A percentile compares a stretch with the other conserved stretches of the same genome.
Conservation (phyloP, 2,329 filamentous ascomycete genomes). For the Blastomyces parvus region DNA sequence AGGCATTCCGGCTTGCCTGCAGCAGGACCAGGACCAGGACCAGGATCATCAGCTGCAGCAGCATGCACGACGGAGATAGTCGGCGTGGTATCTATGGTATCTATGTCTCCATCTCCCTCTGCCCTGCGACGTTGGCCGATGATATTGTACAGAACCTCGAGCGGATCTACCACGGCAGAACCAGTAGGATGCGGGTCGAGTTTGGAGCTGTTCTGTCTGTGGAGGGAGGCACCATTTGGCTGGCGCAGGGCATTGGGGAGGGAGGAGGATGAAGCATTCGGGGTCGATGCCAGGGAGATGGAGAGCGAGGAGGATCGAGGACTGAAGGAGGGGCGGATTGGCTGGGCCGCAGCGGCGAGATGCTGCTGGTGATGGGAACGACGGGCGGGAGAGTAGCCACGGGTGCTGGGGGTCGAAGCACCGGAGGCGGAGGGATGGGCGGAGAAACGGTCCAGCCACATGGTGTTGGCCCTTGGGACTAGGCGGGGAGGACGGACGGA, state of each 20-base stretch:
- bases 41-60: slow-evolving; percentile 2
- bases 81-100: background rate
- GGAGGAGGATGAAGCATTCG: slow-evolving; percentile 68
- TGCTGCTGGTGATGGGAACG: slow-evolving; percentile 46
- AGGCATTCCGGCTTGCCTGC: slow-evolving; percentile 39
- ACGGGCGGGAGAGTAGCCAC: slow-evolving; percentile 62
- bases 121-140: slow-evolving; percentile 35
- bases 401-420: slow-evolving; percentile 50
- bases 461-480: slow-evolving; percentile 32
- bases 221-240: slow-evolving; percentile 53
- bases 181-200: slow-evolving; percentile 36
- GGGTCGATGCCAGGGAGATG: slow-evolving; percentile 59
- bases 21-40: too few species aligned
- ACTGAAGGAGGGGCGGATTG: slow-evolving; percentile 56
- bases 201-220: slow-evolving; percentile 50
- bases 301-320: slow-evolving; percentile 71
- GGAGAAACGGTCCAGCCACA: slow-evolving; percentile 88
- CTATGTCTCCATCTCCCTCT: background rate
- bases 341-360: slow-evolving; percentile 57
- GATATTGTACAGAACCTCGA: slow-evolving; percentile 58
- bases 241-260: slow-evolving; percentile 56
- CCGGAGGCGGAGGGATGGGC: slow-evolving; percentile 57
- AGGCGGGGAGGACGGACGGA: too few species aligned
- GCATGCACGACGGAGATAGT: slow-evolving; percentile 14
- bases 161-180: slow-evolving; percentile 53